A percentile compares a stretch with the other conserved stretches of the same genome.
Conservation (phyloP, 768 basidiomycete species). For the Podaxis pistillaris region DNA sequence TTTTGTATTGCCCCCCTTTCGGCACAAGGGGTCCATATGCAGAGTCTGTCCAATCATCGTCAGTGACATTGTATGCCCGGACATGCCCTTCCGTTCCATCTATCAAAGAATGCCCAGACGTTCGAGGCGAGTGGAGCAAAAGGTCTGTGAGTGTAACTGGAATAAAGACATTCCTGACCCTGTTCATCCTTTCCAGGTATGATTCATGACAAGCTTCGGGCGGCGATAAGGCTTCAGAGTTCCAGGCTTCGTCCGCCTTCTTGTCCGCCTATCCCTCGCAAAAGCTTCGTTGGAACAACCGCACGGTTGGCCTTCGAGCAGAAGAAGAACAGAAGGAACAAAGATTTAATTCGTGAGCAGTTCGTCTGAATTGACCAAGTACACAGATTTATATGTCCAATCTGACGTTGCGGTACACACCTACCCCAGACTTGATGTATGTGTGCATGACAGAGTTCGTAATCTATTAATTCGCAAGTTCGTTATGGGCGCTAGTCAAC, state of each 20-base stretch:
- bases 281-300: neutral
- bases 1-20: neutral
- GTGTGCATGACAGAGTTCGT: neutral
- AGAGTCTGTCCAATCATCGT: neutral
- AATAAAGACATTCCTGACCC: neutral
- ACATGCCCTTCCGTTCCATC: neutral
- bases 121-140: neutral
- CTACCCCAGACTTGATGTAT: neutral
- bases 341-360: neutral
- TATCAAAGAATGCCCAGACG: constrained; percentile 10
- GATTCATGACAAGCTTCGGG: neutral
- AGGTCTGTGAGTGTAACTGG: neutral
- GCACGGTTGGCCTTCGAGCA: neutral
- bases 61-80: neutral
- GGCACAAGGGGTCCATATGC: neutral
- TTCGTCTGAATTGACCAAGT: neutral
- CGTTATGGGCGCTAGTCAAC: neutral
- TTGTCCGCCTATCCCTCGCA: neutral
- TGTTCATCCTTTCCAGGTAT: neutral
- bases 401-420: neutral
- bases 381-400: neutral
- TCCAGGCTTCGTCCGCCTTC: neutral
- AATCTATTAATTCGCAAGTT: neutral
- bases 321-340: neutral
- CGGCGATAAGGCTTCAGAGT: neutral